Conservation (phyloP, 1,284 basidiomycete genomes). For the Ceratobasidium sp. region DNA sequence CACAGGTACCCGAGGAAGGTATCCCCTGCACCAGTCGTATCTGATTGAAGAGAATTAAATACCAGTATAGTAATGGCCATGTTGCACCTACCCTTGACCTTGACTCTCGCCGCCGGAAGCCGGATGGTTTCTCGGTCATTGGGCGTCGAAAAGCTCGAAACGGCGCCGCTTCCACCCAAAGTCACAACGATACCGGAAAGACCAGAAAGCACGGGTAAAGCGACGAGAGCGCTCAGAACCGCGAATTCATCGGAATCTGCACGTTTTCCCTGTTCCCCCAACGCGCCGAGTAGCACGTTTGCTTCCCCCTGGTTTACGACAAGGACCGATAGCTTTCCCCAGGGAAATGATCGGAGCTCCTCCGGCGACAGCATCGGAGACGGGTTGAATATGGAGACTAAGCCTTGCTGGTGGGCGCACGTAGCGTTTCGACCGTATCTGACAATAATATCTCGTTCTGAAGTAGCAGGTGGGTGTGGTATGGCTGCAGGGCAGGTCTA, state of each 20-base stretch:
- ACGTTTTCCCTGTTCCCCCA: slow-evolving; percentile 29
- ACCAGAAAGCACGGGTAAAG: slow-evolving; percentile 32
- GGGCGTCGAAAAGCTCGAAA: slow-evolving; percentile 21
- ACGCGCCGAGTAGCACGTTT: slow-evolving; percentile 45
- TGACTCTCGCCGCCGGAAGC: slow-evolving; percentile 33
- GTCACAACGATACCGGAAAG: slow-evolving; percentile 26
- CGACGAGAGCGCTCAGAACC: slow-evolving; percentile 29
- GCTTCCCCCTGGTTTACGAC: slow-evolving; percentile 61
- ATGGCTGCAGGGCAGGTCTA: slow-evolving; percentile 19
- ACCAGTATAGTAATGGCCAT: not conserved
- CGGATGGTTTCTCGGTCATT: slow-evolving; percentile 33
- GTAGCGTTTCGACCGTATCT: slow-evolving; percentile 53
- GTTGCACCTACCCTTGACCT: slow-evolving; percentile 30
- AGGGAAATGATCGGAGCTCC: slow-evolving; percentile 54
- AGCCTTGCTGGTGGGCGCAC: slow-evolving; percentile 43
- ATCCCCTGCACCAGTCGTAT: slow-evolving; percentile 36
- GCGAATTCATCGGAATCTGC: slow-evolving; percentile 7
- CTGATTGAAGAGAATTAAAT: not conserved
- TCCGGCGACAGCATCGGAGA: slow-evolving; percentile 56
- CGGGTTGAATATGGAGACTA: slow-evolving; percentile 59
- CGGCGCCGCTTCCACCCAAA: slow-evolving; percentile 27
- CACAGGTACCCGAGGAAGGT: slow-evolving; percentile 33
- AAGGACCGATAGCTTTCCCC: slow-evolving; percentile 55
- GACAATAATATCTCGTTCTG: slow-evolving; percentile 62
- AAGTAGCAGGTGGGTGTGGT: slow-evolving; percentile 55